Evolutionary conservation across 208 protist species (phyloP).

Genomic region (Tetramitus jugosus): DNA sequence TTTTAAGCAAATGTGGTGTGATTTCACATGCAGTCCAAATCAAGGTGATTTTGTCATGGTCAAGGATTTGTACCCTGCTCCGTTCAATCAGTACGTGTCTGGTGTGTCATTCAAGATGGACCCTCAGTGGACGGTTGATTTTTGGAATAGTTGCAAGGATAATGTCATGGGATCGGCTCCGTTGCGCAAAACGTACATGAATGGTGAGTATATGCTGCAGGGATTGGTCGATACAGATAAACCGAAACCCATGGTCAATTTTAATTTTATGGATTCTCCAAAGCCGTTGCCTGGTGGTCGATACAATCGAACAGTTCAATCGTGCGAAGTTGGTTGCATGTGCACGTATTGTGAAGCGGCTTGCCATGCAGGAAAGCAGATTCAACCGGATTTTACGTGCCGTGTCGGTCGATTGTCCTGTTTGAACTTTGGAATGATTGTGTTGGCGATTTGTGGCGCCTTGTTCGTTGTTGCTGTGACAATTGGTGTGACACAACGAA

Average conservation of each 20-base stretch:
- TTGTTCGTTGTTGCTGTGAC: not conserved
- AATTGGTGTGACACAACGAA: not conserved
- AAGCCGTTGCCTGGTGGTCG: no score
- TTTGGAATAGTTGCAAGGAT: not conserved
- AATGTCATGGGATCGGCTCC: not conserved
- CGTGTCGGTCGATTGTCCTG: not conserved
- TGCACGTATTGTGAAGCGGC: not conserved
- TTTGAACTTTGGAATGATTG: not conserved
- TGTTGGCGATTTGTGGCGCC: not conserved
- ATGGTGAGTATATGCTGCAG: not conserved
- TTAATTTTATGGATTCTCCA: not conserved
- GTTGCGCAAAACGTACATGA: not conserved
- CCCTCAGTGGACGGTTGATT: not conserved
- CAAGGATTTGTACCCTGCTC: not conserved
- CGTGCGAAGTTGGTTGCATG: not conserved
- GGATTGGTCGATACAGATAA: not conserved
- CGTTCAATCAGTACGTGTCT: not conserved
- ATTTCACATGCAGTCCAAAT: not conserved
- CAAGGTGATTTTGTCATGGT: not conserved
- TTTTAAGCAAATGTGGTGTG: conserved; percentile 16
- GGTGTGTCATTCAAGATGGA: not conserved
- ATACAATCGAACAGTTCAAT: not conserved
- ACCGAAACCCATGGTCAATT: not conserved
- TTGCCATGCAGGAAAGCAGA: not conserved
- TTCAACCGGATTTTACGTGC: not conserved